Evolutionary conservation across 108 stramenopile species (phyloP).

Genomic region (Skeletonema grethae): DNA sequence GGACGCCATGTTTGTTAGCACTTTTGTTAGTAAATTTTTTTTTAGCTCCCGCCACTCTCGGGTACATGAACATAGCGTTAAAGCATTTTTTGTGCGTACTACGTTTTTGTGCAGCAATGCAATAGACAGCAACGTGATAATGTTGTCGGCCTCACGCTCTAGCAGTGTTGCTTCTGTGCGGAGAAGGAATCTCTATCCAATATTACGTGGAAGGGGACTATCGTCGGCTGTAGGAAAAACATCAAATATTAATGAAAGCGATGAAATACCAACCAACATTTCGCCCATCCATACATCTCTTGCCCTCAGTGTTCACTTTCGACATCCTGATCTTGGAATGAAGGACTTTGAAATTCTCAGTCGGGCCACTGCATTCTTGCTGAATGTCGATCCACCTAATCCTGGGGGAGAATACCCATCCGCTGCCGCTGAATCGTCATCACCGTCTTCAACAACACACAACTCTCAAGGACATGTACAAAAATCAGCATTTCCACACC

Average conservation of each 20-base stretch:
- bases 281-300: constrained; percentile 55
- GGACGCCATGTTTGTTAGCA: too few relatives aligned
- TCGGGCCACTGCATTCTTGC: constrained; percentile 75
- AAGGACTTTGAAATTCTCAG: constrained; percentile 86
- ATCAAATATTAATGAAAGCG: neutral
- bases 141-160: neutral
- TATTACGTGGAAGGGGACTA: neutral
- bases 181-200: neutral
- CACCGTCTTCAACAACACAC: neutral
- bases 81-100: too few relatives aligned
- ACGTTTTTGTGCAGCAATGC: too few relatives aligned
- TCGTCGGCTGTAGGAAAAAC: neutral
- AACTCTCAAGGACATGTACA: constrained; percentile 46
- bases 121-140: neutral
- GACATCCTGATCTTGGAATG: constrained; percentile 84
- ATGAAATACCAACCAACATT: constrained; percentile 2
- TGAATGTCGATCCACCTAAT: constrained; percentile 71
- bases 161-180: neutral
- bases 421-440: neutral
- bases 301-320: constrained; percentile 83
- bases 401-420: constrained; percentile 10
- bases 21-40: too few relatives aligned
- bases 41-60: too few relatives aligned
- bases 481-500: constrained; percentile 44
- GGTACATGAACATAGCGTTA: too few relatives aligned